phyloP scores from a whole-genome alignment of 257 asterid species.

The Knoxia roxburghii region DNA sequence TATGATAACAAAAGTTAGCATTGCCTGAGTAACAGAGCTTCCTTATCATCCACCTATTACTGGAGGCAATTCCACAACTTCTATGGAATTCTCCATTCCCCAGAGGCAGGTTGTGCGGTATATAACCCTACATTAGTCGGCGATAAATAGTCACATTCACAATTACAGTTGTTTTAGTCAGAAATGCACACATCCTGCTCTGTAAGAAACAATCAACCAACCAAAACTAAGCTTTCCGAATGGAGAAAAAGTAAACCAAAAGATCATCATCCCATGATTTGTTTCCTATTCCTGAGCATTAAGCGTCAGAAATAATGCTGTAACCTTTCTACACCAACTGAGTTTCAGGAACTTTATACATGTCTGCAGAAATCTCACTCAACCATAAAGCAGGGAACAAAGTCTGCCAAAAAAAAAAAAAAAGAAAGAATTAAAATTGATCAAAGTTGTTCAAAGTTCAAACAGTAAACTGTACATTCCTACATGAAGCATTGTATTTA shows the following conservation, averaged over 20 bases:
- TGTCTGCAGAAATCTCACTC: conserved; percentile 63
- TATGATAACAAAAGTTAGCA: conserved; percentile 5
- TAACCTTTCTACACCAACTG: conserved; percentile 10
- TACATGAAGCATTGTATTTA: not conserved
- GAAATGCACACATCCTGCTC: conserved; percentile 14
- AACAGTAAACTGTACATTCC: conserved; percentile 10
- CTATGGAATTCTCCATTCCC: conserved; percentile 10
- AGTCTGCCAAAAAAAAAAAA: conserved; percentile 30
- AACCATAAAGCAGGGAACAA: conserved; percentile 71
- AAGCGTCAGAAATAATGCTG: not conserved
- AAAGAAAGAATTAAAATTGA: not conserved
- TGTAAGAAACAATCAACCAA: conserved; percentile 9
- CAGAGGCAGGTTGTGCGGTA: conserved; percentile 3
- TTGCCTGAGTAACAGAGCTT: conserved; percentile 8
- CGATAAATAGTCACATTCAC: conserved; percentile 13
- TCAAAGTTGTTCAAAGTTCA: not conserved
- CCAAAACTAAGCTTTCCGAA: not conserved
- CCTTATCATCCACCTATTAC: conserved; percentile 9
- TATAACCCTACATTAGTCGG: conserved; percentile 6
- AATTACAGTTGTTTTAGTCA: conserved; percentile 12
- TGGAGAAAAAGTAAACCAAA: not conserved
- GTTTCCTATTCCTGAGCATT: not conserved
- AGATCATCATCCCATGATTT: conserved; percentile 4
- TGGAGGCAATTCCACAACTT: conserved; percentile 24
- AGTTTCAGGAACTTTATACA: conserved; percentile 62